Conservation (phyloP, 139 green algal species). For the Picochlorum sp. region DNA sequence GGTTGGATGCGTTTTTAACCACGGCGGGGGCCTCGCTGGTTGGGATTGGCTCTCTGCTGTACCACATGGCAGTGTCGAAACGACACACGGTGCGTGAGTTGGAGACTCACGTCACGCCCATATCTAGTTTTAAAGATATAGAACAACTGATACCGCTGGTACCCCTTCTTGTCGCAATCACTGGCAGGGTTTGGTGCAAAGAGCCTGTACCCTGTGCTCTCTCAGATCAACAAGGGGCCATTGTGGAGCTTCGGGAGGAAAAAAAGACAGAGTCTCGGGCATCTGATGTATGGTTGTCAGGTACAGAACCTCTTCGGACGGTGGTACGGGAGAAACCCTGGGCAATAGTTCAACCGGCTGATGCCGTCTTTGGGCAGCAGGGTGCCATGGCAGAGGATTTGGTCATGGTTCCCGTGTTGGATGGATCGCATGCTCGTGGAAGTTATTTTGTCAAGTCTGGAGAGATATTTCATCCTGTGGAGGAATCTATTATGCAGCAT, state of each 20-base stretch:
- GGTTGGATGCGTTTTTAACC: slow-evolving; percentile 10
- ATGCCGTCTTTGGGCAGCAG: not conserved
- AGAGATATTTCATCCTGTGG: slow-evolving; percentile 5
- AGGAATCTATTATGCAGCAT: not conserved
- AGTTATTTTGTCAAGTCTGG: slow-evolving; percentile 15
- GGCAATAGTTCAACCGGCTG: slow-evolving; percentile 8
- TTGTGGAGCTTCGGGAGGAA: slow-evolving; percentile 25
- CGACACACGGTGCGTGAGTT: not conserved
- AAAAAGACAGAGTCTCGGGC: slow-evolving; percentile 11
- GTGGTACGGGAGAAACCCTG: slow-evolving; percentile 16
- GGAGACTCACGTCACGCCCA: not conserved
- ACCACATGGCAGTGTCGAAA: not conserved
- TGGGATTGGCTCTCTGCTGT: not conserved
- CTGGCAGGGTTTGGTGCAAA: slow-evolving; percentile 16
- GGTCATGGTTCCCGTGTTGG: slow-evolving; percentile 19
- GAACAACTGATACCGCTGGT: slow-evolving; percentile 17
- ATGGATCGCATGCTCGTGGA: slow-evolving; percentile 4
- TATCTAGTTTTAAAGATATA: slow-evolving; percentile 1
- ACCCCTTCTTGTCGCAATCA: slow-evolving; percentile 24
- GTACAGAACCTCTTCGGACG: slow-evolving; percentile 10
- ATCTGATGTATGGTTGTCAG: slow-evolving; percentile 10
- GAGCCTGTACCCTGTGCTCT: slow-evolving; percentile 16
- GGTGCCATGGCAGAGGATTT: not conserved
- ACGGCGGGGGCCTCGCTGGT: not conserved
- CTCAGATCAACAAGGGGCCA: slow-evolving; percentile 11